Evolutionary conservation across 345 rosid genomes (phyloP).

Genomic region (Acer campestre): DNA sequence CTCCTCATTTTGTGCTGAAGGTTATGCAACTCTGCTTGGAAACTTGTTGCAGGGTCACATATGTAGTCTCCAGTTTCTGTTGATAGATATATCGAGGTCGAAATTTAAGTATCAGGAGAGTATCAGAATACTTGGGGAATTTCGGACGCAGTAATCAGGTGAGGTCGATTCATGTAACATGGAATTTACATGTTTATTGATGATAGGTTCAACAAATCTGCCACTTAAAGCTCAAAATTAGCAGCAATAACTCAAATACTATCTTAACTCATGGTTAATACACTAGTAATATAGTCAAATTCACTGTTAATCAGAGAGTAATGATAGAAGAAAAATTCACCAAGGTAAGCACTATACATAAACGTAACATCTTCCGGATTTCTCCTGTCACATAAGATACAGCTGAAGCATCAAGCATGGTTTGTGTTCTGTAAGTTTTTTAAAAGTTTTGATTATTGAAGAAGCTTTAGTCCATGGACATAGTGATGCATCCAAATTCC

Average conservation of each 20-base stretch:
- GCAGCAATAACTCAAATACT: background rate
- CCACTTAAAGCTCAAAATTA: background rate
- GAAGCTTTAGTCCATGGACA: background rate
- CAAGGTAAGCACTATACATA: background rate
- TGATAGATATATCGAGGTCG: no score
- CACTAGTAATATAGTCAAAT: background rate
- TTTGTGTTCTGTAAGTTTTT: background rate
- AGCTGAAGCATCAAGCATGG: background rate
- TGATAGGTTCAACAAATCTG: background rate
- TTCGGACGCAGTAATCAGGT: no score
- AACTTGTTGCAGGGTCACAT: no score
- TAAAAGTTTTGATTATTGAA: no score
- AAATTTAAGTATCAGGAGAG: no score
- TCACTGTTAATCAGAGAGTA: background rate
- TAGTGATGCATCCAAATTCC: no score
- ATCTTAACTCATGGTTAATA: background rate
- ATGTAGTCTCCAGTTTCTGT: no score
- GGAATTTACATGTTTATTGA: background rate
- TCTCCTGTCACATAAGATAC: background rate
- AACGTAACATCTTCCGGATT: background rate
- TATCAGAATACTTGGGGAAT: no score
- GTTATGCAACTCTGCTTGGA: background rate
- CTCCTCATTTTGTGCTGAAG: background rate
- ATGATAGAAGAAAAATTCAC: background rate
- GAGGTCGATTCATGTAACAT: background rate